Conservation (phyloP, 2,329 filamentous ascomycete species). For the Tolypocladium capitatum region DNA sequence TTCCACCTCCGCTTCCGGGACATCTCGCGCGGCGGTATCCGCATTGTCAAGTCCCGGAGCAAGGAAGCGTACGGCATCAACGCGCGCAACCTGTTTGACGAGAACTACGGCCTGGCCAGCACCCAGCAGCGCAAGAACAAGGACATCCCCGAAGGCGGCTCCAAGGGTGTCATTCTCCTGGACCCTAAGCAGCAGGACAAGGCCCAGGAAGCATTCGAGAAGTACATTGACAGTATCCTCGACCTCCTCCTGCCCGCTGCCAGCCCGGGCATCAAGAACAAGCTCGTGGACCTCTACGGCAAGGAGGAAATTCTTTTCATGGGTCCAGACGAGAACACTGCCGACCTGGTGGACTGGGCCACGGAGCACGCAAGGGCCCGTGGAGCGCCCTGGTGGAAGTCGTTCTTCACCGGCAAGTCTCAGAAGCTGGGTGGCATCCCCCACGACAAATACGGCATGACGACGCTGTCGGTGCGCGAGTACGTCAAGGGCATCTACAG, state of each 20-base stretch:
- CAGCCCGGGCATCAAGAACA: constrained; percentile 97
- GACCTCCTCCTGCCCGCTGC: constrained; percentile 81
- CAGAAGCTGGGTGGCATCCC: constrained; percentile 92
- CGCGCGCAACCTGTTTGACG: constrained; percentile 88
- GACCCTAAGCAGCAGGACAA: constrained; percentile 93
- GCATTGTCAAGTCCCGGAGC: constrained; percentile 95
- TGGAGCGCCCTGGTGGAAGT: constrained; percentile 98
- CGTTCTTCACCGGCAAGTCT: constrained; percentile 98
- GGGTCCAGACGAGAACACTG: constrained; percentile 98
- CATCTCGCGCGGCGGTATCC: constrained; percentile 91
- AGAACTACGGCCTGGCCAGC: constrained; percentile 96
- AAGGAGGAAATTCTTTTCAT: constrained; percentile 97
- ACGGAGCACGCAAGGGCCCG: constrained; percentile 81
- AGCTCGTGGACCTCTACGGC: constrained; percentile 87
- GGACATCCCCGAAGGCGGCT: constrained; percentile 95
- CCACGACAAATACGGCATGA: constrained; percentile 95
- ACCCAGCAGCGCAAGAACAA: constrained; percentile 99
- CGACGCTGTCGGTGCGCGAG: constrained; percentile 87
- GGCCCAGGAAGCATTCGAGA: constrained; percentile 85
- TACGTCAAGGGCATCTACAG: constrained; percentile 95
- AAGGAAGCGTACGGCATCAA: constrained; percentile 95
- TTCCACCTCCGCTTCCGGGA: constrained; percentile 98
- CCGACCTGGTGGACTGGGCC: constrained; percentile 96
- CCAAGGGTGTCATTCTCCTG: constrained; percentile 92
- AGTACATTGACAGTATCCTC: constrained; percentile 98